Evolutionary conservation across 768 basidiomycete species (phyloP).

Genomic region (Russula sp.): DNA sequence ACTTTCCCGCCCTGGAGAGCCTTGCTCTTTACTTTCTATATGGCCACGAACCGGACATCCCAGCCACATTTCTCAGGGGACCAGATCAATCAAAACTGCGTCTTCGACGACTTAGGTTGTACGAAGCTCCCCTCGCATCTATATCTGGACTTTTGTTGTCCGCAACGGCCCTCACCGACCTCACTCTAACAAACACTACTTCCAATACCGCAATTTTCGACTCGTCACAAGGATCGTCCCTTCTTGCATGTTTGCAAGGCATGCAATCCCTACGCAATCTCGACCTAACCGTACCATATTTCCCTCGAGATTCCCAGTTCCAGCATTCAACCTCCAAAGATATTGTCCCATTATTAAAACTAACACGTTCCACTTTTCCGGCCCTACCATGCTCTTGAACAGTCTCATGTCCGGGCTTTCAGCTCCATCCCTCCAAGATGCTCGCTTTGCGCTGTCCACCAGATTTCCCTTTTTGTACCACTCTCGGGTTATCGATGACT

Average conservation of each 20-base stretch:
- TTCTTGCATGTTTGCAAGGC: not conserved
- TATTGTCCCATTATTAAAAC: not conserved
- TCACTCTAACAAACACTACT: not conserved
- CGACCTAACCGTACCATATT: not conserved
- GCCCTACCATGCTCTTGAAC: not conserved
- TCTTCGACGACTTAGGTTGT: conserved; percentile 2
- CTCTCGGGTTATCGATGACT: not conserved
- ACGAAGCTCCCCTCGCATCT: too few relatives aligned
- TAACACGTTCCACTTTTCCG: not conserved
- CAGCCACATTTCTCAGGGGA: not conserved
- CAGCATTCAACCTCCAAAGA: not conserved
- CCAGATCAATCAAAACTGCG: not conserved
- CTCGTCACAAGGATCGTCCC: not conserved
- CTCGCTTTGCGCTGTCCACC: not conserved
- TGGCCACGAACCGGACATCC: accelerated
- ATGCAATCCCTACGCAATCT: conserved; percentile 6
- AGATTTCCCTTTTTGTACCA: not conserved
- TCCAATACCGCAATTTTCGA: accelerated
- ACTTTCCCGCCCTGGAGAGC: conserved; percentile 11
- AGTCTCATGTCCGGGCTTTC: not conserved
- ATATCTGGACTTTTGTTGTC: conserved; percentile 3
- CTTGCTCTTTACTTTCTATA: not conserved
- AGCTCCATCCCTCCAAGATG: conserved; percentile 4
- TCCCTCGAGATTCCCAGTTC: not conserved
- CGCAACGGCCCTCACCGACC: conserved; percentile 3